Conservation (phyloP, 176 grass and related monocot species). For the Triticum monococcum region DNA sequence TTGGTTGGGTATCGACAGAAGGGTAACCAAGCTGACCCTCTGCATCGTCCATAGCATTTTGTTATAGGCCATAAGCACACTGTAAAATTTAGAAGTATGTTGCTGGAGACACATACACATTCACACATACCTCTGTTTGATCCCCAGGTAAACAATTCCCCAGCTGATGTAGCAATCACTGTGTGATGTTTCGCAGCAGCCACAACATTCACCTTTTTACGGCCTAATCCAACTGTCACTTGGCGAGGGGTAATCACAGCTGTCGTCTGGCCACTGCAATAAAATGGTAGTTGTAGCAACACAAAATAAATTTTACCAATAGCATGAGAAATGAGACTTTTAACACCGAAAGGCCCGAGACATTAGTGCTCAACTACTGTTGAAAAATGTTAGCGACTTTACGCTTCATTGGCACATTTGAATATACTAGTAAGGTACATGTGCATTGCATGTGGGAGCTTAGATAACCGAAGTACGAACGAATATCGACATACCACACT, state of each 20-base stretch:
- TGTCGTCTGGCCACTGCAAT: slow-evolving; percentile 84
- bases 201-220: slow-evolving; percentile 66
- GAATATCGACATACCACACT: too few species aligned
- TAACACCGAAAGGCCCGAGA: background rate
- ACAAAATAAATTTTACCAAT: slow-evolving; percentile 11
- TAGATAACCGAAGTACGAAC: too few species aligned
- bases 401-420: slow-evolving; percentile 6
- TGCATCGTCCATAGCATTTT: slow-evolving; percentile 38
- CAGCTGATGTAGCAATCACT: slow-evolving; percentile 79
- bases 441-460: too few species aligned
- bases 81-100: background rate
- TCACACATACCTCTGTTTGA: slow-evolving; percentile 89
- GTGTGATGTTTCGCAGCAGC: slow-evolving; percentile 99
- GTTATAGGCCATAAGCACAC: slow-evolving; percentile 23
- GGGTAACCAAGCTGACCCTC: slow-evolving; percentile 99
- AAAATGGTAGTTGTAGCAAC: slow-evolving; percentile 24
- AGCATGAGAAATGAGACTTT: background rate
- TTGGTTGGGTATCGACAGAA: slow-evolving; percentile 94
- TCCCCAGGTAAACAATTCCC: slow-evolving; percentile 98
- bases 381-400: background rate
- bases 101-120: slow-evolving; percentile 9
- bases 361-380: slow-evolving; percentile 6
- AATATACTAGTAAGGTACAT: background rate
- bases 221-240: slow-evolving; percentile 76
- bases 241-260: slow-evolving; percentile 96